Evolutionary conservation across 2,329 filamentous ascomycete species (phyloP).

Genomic region (Fusarium camptoceras): DNA sequence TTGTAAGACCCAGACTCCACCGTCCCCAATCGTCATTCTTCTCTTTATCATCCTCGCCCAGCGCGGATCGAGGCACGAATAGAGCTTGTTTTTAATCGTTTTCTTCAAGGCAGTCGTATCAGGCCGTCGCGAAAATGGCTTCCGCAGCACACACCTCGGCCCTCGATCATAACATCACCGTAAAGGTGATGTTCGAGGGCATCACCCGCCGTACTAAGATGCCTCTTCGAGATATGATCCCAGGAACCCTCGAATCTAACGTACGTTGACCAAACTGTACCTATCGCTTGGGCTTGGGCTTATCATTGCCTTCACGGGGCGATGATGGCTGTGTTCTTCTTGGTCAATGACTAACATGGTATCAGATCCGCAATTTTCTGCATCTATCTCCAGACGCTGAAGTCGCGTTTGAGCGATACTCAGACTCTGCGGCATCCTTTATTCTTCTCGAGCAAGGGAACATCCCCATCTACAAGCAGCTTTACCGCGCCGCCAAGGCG

Average conservation of each 20-base stretch:
- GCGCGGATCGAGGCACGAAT: conserved; percentile 21
- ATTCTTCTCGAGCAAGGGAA: conserved; percentile 83
- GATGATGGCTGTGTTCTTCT: background rate
- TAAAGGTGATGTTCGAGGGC: conserved; percentile 86
- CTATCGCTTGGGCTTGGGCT: background rate
- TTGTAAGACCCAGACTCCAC: conserved; percentile 46
- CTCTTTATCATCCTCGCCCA: conserved; percentile 34
- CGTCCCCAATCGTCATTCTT: conserved; percentile 35
- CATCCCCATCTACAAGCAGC: conserved; percentile 90
- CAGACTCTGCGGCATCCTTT: conserved; percentile 87
- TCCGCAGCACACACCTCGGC: conserved; percentile 38
- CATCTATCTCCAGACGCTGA: conserved; percentile 49
- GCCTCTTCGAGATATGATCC: conserved; percentile 84
- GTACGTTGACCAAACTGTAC: conserved; percentile 66
- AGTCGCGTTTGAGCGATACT: conserved; percentile 88
- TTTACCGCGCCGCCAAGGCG: conserved; percentile 95
- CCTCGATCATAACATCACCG: conserved; percentile 68
- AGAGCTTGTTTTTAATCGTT: conserved; percentile 10
- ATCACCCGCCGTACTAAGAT: conserved; percentile 87
- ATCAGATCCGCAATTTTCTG: conserved; percentile 53
- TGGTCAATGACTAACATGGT: conserved; percentile 28
- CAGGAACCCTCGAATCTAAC: conserved; percentile 80
- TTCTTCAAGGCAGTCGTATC: conserved; percentile 2
- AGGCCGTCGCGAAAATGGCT: conserved; percentile 44
- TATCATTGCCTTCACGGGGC: background rate